A percentile compares a stretch with the other conserved stretches of the same genome.
Evolutionary conservation across 768 basidiomycete genomes (phyloP).

Genomic region (Boletus sp.): DNA sequence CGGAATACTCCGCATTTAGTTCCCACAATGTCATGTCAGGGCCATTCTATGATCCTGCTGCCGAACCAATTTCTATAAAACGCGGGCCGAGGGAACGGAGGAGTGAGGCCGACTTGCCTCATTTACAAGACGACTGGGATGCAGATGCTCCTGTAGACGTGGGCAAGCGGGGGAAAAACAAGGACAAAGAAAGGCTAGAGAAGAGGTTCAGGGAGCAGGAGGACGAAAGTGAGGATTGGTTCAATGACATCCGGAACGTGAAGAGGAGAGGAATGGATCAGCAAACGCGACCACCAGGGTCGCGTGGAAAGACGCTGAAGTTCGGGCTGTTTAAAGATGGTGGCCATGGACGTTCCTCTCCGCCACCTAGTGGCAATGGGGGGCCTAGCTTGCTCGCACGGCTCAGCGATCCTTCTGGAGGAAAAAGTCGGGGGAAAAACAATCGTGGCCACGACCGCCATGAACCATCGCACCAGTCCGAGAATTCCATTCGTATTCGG

Average conservation of each 20-base stretch:
- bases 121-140: slow-evolving; percentile 46
- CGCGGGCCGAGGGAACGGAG: slow-evolving; percentile 40
- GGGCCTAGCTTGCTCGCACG: slow-evolving; percentile 38
- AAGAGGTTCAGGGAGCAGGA: slow-evolving; percentile 48
- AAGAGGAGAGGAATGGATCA: slow-evolving; percentile 27
- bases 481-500: slow-evolving; percentile 26
- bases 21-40: slow-evolving; percentile 57
- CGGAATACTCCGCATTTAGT: slow-evolving; percentile 69
- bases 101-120: slow-evolving; percentile 22
- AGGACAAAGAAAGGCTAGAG: slow-evolving; percentile 55
- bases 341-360: slow-evolving; percentile 21
- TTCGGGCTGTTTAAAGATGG: slow-evolving; percentile 38
- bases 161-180: slow-evolving; percentile 62
- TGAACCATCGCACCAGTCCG: slow-evolving; percentile 2
- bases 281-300: slow-evolving; percentile 5
- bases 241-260: slow-evolving; percentile 39
- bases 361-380: slow-evolving; percentile 18
- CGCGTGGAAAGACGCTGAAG: slow-evolving; percentile 34
- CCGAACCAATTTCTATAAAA: slow-evolving; percentile 31
- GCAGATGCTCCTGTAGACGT: slow-evolving; percentile 54
- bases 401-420: slow-evolving; percentile 15
- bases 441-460: slow-evolving; percentile 7
- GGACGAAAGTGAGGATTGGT: slow-evolving; percentile 71
- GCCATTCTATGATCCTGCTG: slow-evolving; percentile 57
- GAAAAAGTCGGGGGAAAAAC: slow-evolving; percentile 1